Conservation (phyloP, 805 yeast genomes). For the Candida golubevii region DNA sequence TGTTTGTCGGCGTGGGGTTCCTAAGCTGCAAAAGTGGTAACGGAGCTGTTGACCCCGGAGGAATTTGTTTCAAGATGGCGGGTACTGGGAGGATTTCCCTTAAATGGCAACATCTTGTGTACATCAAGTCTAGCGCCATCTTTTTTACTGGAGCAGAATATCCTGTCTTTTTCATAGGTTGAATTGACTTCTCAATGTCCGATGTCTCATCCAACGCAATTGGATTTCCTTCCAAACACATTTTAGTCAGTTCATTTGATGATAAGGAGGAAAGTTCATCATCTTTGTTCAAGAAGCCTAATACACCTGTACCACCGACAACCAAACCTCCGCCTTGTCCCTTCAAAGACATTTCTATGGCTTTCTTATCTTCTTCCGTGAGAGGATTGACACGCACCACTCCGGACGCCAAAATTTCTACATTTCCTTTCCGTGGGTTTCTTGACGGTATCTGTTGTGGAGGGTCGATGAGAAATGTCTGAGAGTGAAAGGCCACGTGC, state of each 20-base stretch:
- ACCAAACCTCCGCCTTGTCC: slow-evolving; percentile 62
- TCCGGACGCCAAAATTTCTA: slow-evolving; percentile 51
- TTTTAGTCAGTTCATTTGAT: not conserved
- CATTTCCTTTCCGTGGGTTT: slow-evolving; percentile 76
- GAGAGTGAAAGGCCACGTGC: slow-evolving; percentile 40
- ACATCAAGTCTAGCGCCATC: slow-evolving; percentile 65
- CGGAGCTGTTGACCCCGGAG: slow-evolving; percentile 73
- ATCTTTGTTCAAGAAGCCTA: slow-evolving; percentile 37
- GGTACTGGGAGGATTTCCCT: slow-evolving; percentile 91
- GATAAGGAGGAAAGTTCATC: not conserved
- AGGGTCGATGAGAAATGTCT: slow-evolving; percentile 51
- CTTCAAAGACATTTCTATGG: slow-evolving; percentile 37
- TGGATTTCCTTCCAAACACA: slow-evolving; percentile 1
- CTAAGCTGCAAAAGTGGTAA: slow-evolving; percentile 64
- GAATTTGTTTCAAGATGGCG: slow-evolving; percentile 78
- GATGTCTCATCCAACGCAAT: slow-evolving; percentile 7
- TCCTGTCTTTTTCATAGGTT: slow-evolving; percentile 4
- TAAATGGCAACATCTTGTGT: slow-evolving; percentile 89
- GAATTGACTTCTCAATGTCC: slow-evolving; percentile 14
- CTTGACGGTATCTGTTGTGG: slow-evolving; percentile 87
- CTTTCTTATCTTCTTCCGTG: slow-evolving; percentile 47
- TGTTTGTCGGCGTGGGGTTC: slow-evolving; percentile 86
- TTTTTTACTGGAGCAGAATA: slow-evolving; percentile 36
- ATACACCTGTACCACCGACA: slow-evolving; percentile 73
- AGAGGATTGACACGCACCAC: slow-evolving; percentile 50